Base-by-base conservation (phyloP, 2,329 filamentous ascomycete species). In the Canariomyces notabilis region DNA sequence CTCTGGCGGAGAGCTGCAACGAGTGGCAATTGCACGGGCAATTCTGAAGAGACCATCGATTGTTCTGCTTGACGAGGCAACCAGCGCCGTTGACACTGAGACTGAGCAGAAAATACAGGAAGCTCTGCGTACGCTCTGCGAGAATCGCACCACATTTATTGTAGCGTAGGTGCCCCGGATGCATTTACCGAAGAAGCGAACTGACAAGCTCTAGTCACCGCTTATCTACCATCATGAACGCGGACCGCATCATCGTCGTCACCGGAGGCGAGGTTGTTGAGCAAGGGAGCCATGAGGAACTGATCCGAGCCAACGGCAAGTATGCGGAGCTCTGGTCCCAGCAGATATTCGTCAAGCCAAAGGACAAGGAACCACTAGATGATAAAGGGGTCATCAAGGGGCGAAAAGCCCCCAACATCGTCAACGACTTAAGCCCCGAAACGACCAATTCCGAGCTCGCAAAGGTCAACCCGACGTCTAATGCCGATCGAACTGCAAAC, bases 11-110 rank as follows among this genome's bases (percentile, higher is more conserved):
- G 81, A 85, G 59, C 64, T 83, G 5, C 82, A 85, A 57, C 76
- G 82, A 37, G 74, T 85, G 21, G 81, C 82, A 5, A 85, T 85
- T 59, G 82, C 82, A 6, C 78, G 86, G 20, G 84, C 86, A 1
- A 76, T 91, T 38, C 69, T 90, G 53, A 87, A 87, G 64, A 76
- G 78, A 48, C 85, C 87, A 0, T 81, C 87, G 46, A 82, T 90
- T 49, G 79, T 91, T 8, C 74, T 91, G 32, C 74, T 91, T 1
- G 87, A 91, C 54, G 87, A 90, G 63, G 83, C 87, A 1, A 89
- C 88, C 4, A 88, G 84, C 31, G 82, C 86, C 6, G 82, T 91
- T 48, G 82, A 88, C 50, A 83, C 82, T 0, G 78, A 82, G 26
- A 85, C 80, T 1, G 82, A 85, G 61, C 77, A 80, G 45, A 77